A percentile compares a stretch with the other conserved stretches of the same genome.
Conservation (phyloP, 805 yeast genomes). For the Blastobotrys terrestris region DNA sequence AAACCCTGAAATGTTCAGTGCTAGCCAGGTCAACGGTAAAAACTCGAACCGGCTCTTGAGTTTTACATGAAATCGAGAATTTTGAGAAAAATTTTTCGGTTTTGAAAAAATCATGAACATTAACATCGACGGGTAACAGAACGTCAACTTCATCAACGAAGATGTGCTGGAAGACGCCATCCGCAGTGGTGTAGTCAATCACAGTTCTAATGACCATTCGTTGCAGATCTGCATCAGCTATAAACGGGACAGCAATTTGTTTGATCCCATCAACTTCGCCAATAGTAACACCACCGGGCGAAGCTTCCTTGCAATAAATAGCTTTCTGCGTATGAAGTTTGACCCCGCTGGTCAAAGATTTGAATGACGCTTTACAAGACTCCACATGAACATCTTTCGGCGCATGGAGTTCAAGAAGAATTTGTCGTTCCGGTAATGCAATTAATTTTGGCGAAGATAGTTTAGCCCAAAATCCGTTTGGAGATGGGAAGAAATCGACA, state of each 20-base stretch:
- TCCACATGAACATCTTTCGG: slow-evolving; percentile 3
- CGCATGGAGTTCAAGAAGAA: slow-evolving; percentile 11
- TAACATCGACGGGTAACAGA: slow-evolving; percentile 56
- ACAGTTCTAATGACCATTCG: slow-evolving; percentile 21
- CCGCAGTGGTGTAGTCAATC: slow-evolving; percentile 23
- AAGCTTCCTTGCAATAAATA: neutral
- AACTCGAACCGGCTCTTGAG: slow-evolving; percentile 49
- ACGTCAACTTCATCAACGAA: slow-evolving; percentile 40
- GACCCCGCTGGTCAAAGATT: slow-evolving; percentile 5
- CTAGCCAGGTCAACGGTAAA: slow-evolving; percentile 38
- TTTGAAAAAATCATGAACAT: slow-evolving; percentile 75
- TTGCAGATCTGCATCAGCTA: slow-evolving; percentile 22
- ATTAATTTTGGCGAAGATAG: slow-evolving; percentile 15
- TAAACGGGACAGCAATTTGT: slow-evolving; percentile 25
- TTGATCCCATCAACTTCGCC: slow-evolving; percentile 10
- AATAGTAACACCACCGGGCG: slow-evolving; percentile 7
- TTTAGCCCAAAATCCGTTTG: slow-evolving; percentile 21
- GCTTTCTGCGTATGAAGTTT: slow-evolving; percentile 1
- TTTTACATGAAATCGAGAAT: slow-evolving; percentile 61
- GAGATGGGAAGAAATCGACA: slow-evolving; percentile 20
- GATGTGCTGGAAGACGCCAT: slow-evolving; percentile 15
- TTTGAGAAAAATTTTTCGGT: slow-evolving; percentile 52
- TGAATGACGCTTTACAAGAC: slow-evolving; percentile 4
- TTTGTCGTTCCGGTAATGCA: slow-evolving; percentile 17
- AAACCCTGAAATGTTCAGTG: slow-evolving; percentile 30